phyloP scores from a whole-genome alignment of 768 basidiomycete species.

The Mycena olivaceomarginata region DNA sequence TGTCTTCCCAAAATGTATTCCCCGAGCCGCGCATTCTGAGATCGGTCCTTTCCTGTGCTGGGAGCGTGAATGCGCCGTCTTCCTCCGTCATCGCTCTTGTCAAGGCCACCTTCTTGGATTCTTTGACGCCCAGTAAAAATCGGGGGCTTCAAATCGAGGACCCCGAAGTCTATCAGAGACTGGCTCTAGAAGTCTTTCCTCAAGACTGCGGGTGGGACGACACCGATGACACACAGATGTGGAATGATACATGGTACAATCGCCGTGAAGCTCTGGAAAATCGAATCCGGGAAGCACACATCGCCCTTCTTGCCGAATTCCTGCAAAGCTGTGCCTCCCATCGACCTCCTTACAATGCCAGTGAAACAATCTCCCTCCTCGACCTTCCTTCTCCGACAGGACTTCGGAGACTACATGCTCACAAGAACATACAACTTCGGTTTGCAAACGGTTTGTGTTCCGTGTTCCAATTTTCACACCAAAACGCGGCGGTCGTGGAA shows the following conservation, averaged over 20 bases:
- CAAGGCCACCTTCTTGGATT: neutral
- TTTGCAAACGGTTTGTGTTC: neutral
- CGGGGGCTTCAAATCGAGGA: neutral
- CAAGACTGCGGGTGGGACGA: neutral
- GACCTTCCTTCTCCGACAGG: neutral
- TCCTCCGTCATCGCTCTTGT: neutral
- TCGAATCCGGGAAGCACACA: neutral
- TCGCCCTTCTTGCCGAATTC: conserved; percentile 12
- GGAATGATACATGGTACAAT: neutral
- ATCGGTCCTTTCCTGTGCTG: neutral
- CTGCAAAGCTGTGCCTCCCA: neutral
- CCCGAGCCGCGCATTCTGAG: neutral
- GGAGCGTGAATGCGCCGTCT: neutral
- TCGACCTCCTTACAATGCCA: neutral
- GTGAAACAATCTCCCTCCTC: neutral
- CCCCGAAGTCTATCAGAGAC: neutral
- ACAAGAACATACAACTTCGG: neutral
- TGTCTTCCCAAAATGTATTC: neutral
- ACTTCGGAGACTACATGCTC: neutral
- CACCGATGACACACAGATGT: neutral
- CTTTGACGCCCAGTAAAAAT: neutral
- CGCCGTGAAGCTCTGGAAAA: neutral
- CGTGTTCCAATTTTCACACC: neutral
- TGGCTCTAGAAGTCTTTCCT: neutral
- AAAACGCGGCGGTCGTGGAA: neutral